Percentiles rank a stretch among this genome's conserved stretches.
These are phyloP conservation scores for Aquilaria sinensis DNA, from an alignment of 345 rosid genomes.

Conservation along the genomic window DNA sequence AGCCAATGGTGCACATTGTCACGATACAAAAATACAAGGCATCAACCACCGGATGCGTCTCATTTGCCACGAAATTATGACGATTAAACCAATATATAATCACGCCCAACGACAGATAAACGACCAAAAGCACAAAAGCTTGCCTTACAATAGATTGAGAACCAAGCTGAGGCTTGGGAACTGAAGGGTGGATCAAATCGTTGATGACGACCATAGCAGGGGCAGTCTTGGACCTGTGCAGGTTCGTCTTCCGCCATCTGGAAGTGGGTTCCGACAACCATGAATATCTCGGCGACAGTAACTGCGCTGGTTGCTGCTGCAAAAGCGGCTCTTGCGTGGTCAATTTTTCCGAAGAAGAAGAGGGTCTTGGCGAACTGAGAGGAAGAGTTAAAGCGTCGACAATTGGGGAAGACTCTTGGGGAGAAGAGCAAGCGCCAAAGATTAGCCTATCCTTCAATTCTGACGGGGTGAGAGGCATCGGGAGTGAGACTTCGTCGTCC, in stretches of 20 bases:
- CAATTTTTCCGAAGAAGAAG: conserved; percentile 16
- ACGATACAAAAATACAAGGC: conserved; percentile 87
- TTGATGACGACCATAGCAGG: conserved; percentile 77
- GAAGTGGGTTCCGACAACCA: conserved; percentile 33
- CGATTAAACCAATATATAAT: conserved; percentile 59
- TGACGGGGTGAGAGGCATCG: conserved; percentile 59
- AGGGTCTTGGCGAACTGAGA: conserved; percentile 22
- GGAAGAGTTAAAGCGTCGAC: conserved; percentile 48
- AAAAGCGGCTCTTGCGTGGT: conserved; percentile 19
- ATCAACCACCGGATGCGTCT: conserved; percentile 88
- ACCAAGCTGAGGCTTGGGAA: conserved; percentile 40
- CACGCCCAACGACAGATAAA: conserved; percentile 68
- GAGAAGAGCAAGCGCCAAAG: conserved; percentile 53
- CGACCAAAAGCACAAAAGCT: conserved; percentile 41
- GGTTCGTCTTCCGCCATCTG: conserved; percentile 22
- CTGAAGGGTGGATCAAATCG: conserved; percentile 24
- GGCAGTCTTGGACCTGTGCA: conserved; percentile 77
- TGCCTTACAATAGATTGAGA: conserved; percentile 52
- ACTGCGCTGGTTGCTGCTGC: conserved; percentile 14
- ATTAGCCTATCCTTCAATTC: conserved; percentile 62
- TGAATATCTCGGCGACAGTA: conserved; percentile 16
- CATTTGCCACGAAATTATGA: conserved; percentile 33
- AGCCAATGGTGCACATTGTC: conserved; percentile 95
- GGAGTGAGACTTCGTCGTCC: conserved; percentile 49
- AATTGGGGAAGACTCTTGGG: conserved; percentile 31